phyloP scores from a whole-genome alignment of 192 early-diverging fungal genomes.

The Kickxella alabastrina region DNA sequence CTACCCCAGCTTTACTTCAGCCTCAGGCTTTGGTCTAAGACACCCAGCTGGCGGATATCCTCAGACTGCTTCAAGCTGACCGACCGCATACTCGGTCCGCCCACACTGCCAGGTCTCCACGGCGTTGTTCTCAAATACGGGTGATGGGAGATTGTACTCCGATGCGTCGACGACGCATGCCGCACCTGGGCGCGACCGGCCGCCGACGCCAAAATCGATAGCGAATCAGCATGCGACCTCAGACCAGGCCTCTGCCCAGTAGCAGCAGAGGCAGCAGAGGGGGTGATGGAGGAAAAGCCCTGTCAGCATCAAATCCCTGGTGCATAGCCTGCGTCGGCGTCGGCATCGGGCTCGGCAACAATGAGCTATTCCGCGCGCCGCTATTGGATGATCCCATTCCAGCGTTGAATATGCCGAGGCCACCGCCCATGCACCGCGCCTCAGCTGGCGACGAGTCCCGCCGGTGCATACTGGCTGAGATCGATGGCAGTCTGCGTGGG shows the following conservation, averaged over 20 bases:
- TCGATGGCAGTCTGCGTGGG: slow-evolving; percentile 48
- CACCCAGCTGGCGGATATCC: slow-evolving; percentile 42
- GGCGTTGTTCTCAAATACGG: slow-evolving; percentile 29
- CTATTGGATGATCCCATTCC: background rate
- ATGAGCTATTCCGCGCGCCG: too few species aligned
- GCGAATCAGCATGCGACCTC: slow-evolving; percentile 11
- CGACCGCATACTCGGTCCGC: slow-evolving; percentile 36
- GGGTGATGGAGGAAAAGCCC: background rate
- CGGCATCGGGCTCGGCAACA: slow-evolving; percentile 43
- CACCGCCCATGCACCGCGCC: slow-evolving; percentile 20
- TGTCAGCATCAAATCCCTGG: slow-evolving; percentile 24
- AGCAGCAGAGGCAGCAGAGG: too few species aligned
- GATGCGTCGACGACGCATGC: slow-evolving; percentile 6
- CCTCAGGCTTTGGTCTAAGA: slow-evolving; percentile 37
- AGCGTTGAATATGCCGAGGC: slow-evolving; percentile 34
- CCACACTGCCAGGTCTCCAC: too few species aligned
- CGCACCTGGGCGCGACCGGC: slow-evolving; percentile 28
- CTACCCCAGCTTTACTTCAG: slow-evolving; percentile 42
- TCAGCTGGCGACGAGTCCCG: slow-evolving; percentile 7
- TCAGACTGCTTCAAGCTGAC: slow-evolving; percentile 49
- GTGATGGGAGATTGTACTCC: slow-evolving; percentile 15
- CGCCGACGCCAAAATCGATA: slow-evolving; percentile 27
- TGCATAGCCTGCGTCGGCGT: slow-evolving; percentile 36
- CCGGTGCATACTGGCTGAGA: slow-evolving; percentile 27
- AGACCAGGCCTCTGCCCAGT: too few species aligned